Conservation (phyloP, 1,284 basidiomycete genomes). For the Ceratorhiza oryzae-sativae region DNA sequence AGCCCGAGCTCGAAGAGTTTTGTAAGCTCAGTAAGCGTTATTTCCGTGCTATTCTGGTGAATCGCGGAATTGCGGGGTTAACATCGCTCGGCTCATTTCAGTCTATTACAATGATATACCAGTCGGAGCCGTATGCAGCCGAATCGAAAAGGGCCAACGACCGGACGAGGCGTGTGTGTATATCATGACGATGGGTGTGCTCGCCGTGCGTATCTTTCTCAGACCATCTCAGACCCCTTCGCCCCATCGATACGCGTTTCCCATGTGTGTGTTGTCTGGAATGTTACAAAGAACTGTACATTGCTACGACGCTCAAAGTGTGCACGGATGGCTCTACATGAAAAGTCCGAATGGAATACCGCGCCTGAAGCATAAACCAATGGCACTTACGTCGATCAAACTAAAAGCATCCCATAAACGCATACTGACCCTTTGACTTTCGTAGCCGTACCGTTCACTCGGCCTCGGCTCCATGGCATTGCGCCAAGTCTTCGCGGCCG, state of each 20-base stretch:
- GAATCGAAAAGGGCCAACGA: constrained; percentile 62
- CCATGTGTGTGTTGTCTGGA: constrained; percentile 32
- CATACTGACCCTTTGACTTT: constrained; percentile 6
- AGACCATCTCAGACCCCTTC: constrained; percentile 27
- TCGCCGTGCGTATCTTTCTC: constrained; percentile 65
- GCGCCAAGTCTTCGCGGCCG: constrained; percentile 67
- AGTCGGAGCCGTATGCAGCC: constrained; percentile 81
- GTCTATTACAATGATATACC: constrained; percentile 88
- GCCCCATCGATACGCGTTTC: neutral
- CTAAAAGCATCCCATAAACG: neutral
- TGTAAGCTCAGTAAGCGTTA: constrained; percentile 71
- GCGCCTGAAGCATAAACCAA: constrained; percentile 36
- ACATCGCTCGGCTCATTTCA: constrained; percentile 48
- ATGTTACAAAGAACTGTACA: constrained; percentile 23
- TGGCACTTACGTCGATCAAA: constrained; percentile 5
- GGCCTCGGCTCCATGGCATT: constrained; percentile 73
- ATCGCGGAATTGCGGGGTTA: neutral
- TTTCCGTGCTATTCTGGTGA: neutral
- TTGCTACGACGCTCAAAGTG: neutral
- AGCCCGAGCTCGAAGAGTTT: constrained; percentile 75
- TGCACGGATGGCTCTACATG: neutral
- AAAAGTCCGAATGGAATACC: neutral
- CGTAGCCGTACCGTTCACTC: constrained; percentile 77
- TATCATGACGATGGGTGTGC: constrained; percentile 83
- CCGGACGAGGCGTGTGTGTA: constrained; percentile 67